These are phyloP conservation scores for Fragaria iinumae DNA, from an alignment of 306 rosid species.

Conservation along the genomic window DNA sequence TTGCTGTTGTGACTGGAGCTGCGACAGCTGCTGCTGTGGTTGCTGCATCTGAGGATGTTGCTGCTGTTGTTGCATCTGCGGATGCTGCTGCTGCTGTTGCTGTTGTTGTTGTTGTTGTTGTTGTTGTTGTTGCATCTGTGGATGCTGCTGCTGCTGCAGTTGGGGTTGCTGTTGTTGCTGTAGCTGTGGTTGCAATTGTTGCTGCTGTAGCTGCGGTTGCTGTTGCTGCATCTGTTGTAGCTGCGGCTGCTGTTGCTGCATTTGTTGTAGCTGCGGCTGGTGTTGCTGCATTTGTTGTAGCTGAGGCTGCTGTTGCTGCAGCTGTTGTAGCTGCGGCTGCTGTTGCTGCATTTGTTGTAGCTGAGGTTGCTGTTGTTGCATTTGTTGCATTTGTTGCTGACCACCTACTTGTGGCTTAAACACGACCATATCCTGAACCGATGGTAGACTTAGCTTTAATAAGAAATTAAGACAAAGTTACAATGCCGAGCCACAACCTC, in stretches of 20 bases:
- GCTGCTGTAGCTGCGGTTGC: conserved; percentile 42
- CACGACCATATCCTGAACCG: conserved; percentile 88
- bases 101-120: conserved; percentile 47
- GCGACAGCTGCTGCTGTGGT: conserved; percentile 32
- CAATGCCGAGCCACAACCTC: conserved; percentile 19
- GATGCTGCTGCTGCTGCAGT: conserved; percentile 23
- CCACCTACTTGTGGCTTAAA: conserved; percentile 81
- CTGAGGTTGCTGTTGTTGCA: too few species aligned
- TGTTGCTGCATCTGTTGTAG: neutral
- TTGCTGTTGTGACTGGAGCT: conserved; percentile 49
- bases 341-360: too few species aligned
- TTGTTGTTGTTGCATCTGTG: conserved; percentile 43
- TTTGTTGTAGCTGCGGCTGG: conserved; percentile 24
- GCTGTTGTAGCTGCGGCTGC: too few species aligned
- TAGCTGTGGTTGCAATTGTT: conserved; percentile 15
- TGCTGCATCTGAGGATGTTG: conserved; percentile 51
- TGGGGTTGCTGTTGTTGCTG: conserved; percentile 3
- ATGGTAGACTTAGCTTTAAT: conserved; percentile 27
- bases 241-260: conserved; percentile 15
- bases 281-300: conserved; percentile 23
- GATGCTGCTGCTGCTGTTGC: conserved; percentile 39
- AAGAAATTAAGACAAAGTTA: conserved; percentile 19
- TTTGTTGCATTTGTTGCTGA: conserved; percentile 43
- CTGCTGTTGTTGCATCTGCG: conserved; percentile 44
- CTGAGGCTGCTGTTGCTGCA: conserved; percentile 36